These are phyloP conservation scores for Solanum hybrid DNA, from an alignment of 305 asterid species.

Conservation along the genomic window DNA sequence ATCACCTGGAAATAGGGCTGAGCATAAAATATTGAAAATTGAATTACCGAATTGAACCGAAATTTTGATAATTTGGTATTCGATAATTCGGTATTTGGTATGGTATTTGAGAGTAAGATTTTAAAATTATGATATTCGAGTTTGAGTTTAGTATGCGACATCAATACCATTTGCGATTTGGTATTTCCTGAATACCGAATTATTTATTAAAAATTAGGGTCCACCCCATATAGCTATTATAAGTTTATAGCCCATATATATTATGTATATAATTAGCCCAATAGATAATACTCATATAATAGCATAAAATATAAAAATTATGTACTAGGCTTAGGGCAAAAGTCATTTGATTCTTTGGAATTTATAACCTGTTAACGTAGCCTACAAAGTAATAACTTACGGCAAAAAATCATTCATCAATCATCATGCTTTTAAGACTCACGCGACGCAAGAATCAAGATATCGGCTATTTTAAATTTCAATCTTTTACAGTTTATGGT, in stretches of 20 bases:
- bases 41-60: no score
- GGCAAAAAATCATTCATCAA: not conserved
- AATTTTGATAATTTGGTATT: not conserved
- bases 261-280: not conserved
- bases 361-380: not conserved
- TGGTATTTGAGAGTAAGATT: not conserved
- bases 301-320: no score
- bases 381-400: not conserved
- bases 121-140: not conserved
- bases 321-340: not conserved
- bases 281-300: no score
- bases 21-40: not conserved
- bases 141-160: not conserved
- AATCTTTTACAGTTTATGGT: not conserved
- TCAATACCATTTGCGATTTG: not conserved
- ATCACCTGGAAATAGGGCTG: not conserved
- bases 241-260: not conserved
- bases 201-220: not conserved
- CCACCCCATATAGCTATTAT: not conserved
- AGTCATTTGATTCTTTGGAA: not conserved
- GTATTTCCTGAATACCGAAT: no score
- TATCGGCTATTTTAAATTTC: not conserved
- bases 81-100: no score
- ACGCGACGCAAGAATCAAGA: not conserved
- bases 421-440: not conserved